phyloP scores from a whole-genome alignment of 164 flowering plant species.

The Berberis vulgaris region DNA sequence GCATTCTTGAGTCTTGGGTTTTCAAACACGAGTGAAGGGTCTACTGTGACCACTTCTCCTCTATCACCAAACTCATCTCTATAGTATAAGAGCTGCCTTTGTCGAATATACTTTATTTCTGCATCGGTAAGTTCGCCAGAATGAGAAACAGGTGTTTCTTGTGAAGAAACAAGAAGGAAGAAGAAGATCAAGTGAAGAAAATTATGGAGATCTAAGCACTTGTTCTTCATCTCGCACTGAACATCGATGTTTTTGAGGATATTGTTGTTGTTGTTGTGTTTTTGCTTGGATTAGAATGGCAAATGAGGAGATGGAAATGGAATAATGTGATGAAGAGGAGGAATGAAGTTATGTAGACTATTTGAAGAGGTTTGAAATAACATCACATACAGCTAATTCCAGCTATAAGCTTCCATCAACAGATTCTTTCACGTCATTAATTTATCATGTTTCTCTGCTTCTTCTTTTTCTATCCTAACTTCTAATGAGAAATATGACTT shows the following conservation, averaged over 20 bases:
- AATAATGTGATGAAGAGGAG: no score
- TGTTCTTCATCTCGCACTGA: constrained; percentile 5
- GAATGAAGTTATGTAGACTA: background rate
- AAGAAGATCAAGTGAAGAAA: background rate
- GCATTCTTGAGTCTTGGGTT: constrained; percentile 49
- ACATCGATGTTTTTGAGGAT: background rate
- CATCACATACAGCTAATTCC: no score
- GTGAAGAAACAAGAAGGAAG: background rate
- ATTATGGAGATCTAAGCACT: background rate
- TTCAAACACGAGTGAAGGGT: constrained; percentile 56
- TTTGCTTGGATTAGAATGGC: no score
- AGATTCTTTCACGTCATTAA: no score
- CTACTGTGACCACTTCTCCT: constrained; percentile 48
- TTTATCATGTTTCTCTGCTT: no score
- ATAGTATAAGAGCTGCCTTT: constrained; percentile 74
- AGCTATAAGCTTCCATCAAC: no score
- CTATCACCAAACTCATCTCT: constrained; percentile 59
- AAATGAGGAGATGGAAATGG: background rate
- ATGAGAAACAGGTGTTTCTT: background rate
- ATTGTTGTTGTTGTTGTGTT: background rate
- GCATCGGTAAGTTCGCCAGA: constrained; percentile 33
- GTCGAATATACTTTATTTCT: constrained; percentile 40
- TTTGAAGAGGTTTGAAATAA: background rate
- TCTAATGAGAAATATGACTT: no score
- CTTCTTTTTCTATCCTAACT: no score